Evolutionary conservation across 2,329 filamentous ascomycete genomes (phyloP).

Genomic region (Byssothecium circinans): DNA sequence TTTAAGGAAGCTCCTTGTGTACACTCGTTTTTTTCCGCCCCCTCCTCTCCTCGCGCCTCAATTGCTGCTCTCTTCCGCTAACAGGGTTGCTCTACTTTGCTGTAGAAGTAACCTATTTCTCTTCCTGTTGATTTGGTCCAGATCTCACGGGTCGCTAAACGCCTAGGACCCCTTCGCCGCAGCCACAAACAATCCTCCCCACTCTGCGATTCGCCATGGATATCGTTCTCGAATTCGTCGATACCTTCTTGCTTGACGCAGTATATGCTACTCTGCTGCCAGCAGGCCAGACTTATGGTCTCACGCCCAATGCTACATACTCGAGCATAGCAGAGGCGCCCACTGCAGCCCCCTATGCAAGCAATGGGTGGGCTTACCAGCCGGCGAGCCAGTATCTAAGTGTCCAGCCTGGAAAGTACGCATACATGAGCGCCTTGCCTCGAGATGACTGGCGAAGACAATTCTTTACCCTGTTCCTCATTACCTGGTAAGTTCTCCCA

Average conservation of each 20-base stretch:
- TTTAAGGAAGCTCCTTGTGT: not conserved
- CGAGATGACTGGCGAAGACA: conserved; percentile 80
- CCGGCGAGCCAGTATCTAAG: conserved; percentile 72
- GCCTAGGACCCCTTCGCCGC: conserved; percentile 12
- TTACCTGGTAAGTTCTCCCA: conserved; percentile 69
- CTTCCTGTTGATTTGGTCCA: not conserved
- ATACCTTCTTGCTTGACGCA: conserved; percentile 80
- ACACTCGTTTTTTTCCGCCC: not conserved
- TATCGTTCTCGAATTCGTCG: conserved; percentile 82
- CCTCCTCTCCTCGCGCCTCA: not conserved
- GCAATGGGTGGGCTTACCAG: conserved; percentile 63
- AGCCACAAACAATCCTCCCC: conserved; percentile 2
- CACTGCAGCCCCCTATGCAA: conserved; percentile 31
- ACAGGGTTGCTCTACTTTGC: no score
- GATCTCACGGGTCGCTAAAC: not conserved
- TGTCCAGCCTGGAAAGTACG: conserved; percentile 71
- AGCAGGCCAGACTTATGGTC: conserved; percentile 46
- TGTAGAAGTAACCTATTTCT: no score
- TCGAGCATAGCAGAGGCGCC: conserved; percentile 50
- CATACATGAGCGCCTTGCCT: conserved; percentile 75
- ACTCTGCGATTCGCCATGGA: conserved; percentile 66
- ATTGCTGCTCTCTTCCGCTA: not conserved
- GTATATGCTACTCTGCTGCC: conserved; percentile 75
- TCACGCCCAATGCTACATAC: conserved; percentile 59
- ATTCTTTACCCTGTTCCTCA: conserved; percentile 72